Evolutionary conservation across 2,329 filamentous ascomycete genomes (phyloP), one percentile per base, ranked within the genome.

Genomic region (Fusarium heterosporum): DNA sequence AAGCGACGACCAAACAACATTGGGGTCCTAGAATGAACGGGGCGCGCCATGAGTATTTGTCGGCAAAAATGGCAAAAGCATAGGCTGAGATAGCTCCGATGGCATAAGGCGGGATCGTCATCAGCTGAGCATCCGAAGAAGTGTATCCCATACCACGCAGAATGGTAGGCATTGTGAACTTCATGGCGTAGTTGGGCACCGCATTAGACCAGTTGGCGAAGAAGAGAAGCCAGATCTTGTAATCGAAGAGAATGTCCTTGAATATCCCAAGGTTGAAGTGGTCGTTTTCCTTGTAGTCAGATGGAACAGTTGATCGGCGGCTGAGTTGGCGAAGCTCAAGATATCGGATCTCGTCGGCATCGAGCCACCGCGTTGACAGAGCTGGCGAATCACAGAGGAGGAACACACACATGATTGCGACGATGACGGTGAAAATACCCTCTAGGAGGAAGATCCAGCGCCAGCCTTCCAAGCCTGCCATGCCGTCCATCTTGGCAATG

Each of bases 211-310:
- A 80, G 68, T 78, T 81, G 49, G 77, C 76, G 17, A 83, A 72
- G 22, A 80, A 78, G 8, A 84, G 62, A 11, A 78, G 70, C 59
- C 78, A 80, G 14, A 79, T 80, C 70, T 85, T 83, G 78, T 81
- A 84, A 68, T 85, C 82, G 8, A 73, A 74, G 1, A 84, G 52
- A 5, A 84, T 81, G 8, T 77, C 75, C 9, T 77, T 66, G n/a
- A 82, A 68, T 0, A 61, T 13, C 0, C 47, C 13, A 14, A 61
- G 55, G 6, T 61, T 61, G 4, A 61, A 61, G 13, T 61, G 58
- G 0, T 61, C 47, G 16, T 55, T 55, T 11, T 55, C 58, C 56
- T 61, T 61, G 14, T 61, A 55, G 6, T 61, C 55, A 3, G 48
- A 53, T 0, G 58, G 58, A 0, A 61, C 47, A 6, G 55, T 22